Percentiles rank a stretch among this genome's conserved stretches.
Evolutionary conservation across 1,284 basidiomycete species (phyloP).

Genomic region (Fistulina hepatica): DNA sequence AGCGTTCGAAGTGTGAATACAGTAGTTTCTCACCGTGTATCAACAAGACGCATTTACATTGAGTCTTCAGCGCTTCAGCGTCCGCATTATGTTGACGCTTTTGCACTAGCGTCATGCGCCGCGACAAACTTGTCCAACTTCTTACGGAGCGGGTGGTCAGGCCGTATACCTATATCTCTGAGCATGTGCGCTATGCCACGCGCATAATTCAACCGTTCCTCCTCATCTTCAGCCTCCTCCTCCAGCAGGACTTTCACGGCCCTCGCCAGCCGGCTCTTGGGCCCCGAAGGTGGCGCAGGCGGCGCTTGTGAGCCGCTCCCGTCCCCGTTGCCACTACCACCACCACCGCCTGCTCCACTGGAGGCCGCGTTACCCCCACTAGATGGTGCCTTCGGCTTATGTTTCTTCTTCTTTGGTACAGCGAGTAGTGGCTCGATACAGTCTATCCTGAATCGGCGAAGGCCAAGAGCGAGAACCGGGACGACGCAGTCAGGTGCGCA

Average conservation of each 20-base stretch:
- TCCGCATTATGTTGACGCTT: too few species aligned
- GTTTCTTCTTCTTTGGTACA: constrained; percentile 51
- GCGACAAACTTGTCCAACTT: constrained; percentile 45
- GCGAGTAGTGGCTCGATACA: constrained; percentile 56
- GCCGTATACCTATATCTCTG: constrained; percentile 42
- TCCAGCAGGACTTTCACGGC: constrained; percentile 55
- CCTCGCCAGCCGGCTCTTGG: constrained; percentile 55
- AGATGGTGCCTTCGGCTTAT: constrained; percentile 30
- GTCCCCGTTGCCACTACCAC: too few species aligned
- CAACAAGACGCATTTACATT: too few species aligned
- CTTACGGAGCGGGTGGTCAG: constrained; percentile 54
- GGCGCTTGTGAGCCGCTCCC: too few species aligned
- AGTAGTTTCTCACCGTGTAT: too few species aligned
- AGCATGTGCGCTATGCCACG: constrained; percentile 41
- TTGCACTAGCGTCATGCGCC: constrained; percentile 4
- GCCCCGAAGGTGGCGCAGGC: constrained; percentile 30
- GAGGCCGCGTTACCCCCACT: too few species aligned
- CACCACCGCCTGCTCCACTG: too few species aligned
- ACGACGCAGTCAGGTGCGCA: constrained; percentile 55
- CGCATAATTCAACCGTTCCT: constrained; percentile 36
- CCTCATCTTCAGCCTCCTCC: constrained; percentile 33
- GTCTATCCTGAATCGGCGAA: constrained; percentile 59
- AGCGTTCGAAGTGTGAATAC: too few species aligned
- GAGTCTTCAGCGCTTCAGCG: too few species aligned
- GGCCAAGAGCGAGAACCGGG: constrained; percentile 48